Conservation (phyloP, 2,329 filamentous ascomycete species). For the Beauveria brongniartii region DNA sequence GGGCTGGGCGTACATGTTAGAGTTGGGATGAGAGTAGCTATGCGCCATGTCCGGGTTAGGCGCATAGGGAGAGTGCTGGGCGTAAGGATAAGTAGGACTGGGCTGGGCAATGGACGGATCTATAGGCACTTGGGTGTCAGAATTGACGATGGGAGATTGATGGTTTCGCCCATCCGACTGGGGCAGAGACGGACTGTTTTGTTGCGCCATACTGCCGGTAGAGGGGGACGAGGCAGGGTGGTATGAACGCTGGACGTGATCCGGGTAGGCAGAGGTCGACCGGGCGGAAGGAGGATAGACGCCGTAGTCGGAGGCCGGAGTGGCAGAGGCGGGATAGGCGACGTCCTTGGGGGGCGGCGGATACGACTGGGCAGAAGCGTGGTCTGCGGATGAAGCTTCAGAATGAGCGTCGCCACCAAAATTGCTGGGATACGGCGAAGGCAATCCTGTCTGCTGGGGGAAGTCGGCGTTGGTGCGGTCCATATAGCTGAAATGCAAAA, state of each 20-base stretch:
- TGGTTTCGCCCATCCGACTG: constrained; percentile 73
- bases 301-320: constrained; percentile 83
- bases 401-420: constrained; percentile 63
- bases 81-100: constrained; percentile 82
- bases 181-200: constrained; percentile 95
- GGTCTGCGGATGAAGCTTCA: constrained; percentile 85
- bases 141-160: constrained; percentile 72
- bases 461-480: constrained; percentile 63
- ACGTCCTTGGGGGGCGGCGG: constrained; percentile 73
- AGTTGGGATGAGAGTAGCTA: constrained; percentile 56
- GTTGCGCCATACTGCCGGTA: constrained; percentile 85
- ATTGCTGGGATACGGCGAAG: constrained; percentile 59
- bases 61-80: constrained; percentile 80
- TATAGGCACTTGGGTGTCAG: constrained; percentile 97
- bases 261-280: constrained; percentile 69
- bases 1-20: constrained; percentile 58
- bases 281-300: constrained; percentile 67
- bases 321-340: constrained; percentile 69
- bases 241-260: constrained; percentile 80
- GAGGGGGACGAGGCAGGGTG: constrained; percentile 68
- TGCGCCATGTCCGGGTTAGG: constrained; percentile 80
- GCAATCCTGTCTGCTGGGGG: constrained; percentile 76
- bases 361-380: constrained; percentile 87
- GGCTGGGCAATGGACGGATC: constrained; percentile 94
- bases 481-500: constrained; percentile 33